Evolutionary conservation across 2,329 filamentous ascomycete genomes (phyloP).

Genomic region (Ophidiomyces ophidiicola): DNA sequence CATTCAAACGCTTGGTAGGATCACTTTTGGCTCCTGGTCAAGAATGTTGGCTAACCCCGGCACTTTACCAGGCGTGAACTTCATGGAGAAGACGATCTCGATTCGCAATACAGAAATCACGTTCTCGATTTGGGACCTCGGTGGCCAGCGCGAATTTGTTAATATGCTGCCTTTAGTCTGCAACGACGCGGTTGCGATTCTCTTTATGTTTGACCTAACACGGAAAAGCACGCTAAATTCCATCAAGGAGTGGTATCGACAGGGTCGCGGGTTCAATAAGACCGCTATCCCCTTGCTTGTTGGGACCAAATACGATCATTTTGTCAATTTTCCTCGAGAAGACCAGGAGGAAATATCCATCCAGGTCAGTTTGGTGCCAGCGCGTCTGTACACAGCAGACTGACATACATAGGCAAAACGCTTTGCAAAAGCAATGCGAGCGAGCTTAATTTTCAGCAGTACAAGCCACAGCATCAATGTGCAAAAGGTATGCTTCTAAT

Average conservation of each 20-base stretch:
- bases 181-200: constrained; percentile 94
- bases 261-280: constrained; percentile 97
- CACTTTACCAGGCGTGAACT: constrained; percentile 63
- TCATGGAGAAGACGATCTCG: constrained; percentile 99
- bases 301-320: constrained; percentile 97
- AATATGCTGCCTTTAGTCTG: constrained; percentile 99
- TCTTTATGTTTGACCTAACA: constrained; percentile 99
- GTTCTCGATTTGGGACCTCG: constrained; percentile 98
- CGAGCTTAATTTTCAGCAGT: constrained; percentile 93
- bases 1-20: constrained; percentile 79
- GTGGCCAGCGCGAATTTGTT: constrained; percentile 95
- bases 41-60: background rate
- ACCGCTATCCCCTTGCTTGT: constrained; percentile 97
- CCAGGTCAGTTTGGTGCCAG: constrained; percentile 47
- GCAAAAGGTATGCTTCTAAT: constrained; percentile 60
- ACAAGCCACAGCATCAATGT: constrained; percentile 99
- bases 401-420: constrained; percentile 58
- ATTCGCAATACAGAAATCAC: constrained; percentile 99
- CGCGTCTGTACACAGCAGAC: constrained; percentile 1
- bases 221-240: constrained; percentile 97
- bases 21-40: background rate
- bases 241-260: constrained; percentile 99
- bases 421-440: constrained; percentile 97
- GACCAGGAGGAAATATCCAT: constrained; percentile 98
- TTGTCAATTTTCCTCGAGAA: constrained; percentile 94